A percentile compares a stretch with the other conserved stretches of the same genome.
These are phyloP conservation scores for Penicillium arizonense DNA, from an alignment of 495 filamentous ascomycete species.

Conservation along the genomic window DNA sequence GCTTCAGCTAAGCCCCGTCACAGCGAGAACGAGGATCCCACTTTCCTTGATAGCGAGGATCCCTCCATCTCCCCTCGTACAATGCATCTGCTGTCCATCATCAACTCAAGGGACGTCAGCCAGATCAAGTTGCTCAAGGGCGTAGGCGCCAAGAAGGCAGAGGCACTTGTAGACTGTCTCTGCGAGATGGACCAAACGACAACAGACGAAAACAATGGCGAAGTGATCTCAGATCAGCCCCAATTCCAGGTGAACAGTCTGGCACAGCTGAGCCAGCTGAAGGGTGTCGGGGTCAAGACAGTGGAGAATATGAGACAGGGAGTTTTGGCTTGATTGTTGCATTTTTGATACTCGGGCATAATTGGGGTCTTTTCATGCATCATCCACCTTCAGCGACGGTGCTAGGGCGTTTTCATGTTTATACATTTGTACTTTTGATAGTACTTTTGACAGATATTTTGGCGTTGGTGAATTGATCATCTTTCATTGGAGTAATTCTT, in stretches of 20 bases:
- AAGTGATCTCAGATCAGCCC: slow-evolving; percentile 19
- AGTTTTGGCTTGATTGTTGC: slow-evolving; percentile 33
- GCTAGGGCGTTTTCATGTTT: slow-evolving; percentile 32
- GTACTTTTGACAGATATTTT: background rate
- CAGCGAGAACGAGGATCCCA: slow-evolving; percentile 14
- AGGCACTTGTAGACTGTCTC: slow-evolving; percentile 52
- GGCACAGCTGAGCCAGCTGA: slow-evolving; percentile 45
- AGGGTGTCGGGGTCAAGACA: slow-evolving; percentile 50
- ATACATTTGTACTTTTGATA: slow-evolving; percentile 4
- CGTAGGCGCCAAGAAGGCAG: slow-evolving; percentile 55
- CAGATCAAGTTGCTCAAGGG: slow-evolving; percentile 68
- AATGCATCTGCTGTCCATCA: slow-evolving; percentile 69
- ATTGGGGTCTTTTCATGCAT: slow-evolving; percentile 17
- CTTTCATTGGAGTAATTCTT: background rate
- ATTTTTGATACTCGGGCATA: slow-evolving; percentile 16
- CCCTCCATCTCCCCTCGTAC: slow-evolving; percentile 62
- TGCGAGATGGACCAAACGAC: slow-evolving; percentile 42
- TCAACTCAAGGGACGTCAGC: slow-evolving; percentile 78
- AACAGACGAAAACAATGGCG: slow-evolving; percentile 15
- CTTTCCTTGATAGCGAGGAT: slow-evolving; percentile 29
- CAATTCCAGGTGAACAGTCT: slow-evolving; percentile 42
- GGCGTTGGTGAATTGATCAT: background rate
- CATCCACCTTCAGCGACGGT: slow-evolving; percentile 39
- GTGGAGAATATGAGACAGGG: slow-evolving; percentile 56
- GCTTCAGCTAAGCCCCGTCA: slow-evolving; percentile 30